Conservation (phyloP, 139 green algal genomes). For the Pseudopediastrum boryanum region DNA sequence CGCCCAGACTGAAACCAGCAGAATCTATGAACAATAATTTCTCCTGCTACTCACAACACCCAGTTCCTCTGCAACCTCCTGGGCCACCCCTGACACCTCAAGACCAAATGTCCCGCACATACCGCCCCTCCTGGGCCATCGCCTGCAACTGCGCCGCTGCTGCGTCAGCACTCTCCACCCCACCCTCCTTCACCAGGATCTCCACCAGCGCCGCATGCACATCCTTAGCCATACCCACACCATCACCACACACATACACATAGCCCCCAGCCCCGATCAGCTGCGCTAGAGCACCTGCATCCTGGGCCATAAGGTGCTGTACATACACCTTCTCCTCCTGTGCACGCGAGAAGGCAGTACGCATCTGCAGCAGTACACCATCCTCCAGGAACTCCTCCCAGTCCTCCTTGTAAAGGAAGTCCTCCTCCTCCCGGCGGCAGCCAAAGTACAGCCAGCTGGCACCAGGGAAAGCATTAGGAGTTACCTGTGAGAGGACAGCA, state of each 20-base stretch:
- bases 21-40: too few relatives aligned
- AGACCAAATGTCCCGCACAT: conserved; percentile 90
- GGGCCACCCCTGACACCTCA: neutral
- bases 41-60: too few relatives aligned
- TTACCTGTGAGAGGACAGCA: too few relatives aligned
- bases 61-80: too few relatives aligned
- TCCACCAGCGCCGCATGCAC: conserved; percentile 79
- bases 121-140: conserved; percentile 73
- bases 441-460: conserved; percentile 87
- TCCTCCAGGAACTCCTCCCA: conserved; percentile 66
- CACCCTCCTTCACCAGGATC: conserved; percentile 31
- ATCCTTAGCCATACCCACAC: conserved; percentile 90
- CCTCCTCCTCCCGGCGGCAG: conserved; percentile 76
- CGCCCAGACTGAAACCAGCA: too few relatives aligned
- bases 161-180: conserved; percentile 45
- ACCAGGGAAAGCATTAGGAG: neutral
- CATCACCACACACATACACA: conserved; percentile 91
- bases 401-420: conserved; percentile 88
- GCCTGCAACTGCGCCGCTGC: conserved; percentile 53
- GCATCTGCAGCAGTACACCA: conserved; percentile 74
- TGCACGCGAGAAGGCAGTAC: conserved; percentile 81
- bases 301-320: conserved; percentile 83
- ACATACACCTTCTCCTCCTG: conserved; percentile 77
- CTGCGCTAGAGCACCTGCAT: conserved; percentile 58
- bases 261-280: conserved; percentile 61